These are phyloP conservation scores for Plectosphaerella sp. DNA, from an alignment of 2,329 filamentous ascomycete species.

Conservation along the genomic window DNA sequence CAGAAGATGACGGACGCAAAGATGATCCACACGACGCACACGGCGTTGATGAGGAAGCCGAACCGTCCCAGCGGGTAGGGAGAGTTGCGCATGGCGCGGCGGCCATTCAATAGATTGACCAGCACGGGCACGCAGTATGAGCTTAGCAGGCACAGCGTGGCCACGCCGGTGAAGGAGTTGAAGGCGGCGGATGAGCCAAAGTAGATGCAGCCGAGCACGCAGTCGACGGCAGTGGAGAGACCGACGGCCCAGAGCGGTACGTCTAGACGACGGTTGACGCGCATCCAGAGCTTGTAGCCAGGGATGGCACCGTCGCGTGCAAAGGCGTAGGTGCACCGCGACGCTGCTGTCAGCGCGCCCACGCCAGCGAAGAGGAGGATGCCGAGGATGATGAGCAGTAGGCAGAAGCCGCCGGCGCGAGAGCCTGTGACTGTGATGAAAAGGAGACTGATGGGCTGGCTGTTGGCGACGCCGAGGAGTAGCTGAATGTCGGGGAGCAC, in stretches of 20 bases:
- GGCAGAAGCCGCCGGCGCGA: conserved; percentile 66
- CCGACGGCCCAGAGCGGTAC: conserved; percentile 68
- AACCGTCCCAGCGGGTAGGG: conserved; percentile 66
- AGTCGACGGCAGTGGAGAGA: conserved; percentile 65
- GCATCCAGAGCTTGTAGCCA: conserved; percentile 60
- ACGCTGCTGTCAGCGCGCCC: conserved; percentile 69
- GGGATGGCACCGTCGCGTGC: conserved; percentile 72
- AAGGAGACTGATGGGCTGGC: conserved; percentile 70
- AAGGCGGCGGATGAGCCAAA: conserved; percentile 75
- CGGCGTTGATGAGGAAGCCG: conserved; percentile 62
- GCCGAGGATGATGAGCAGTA: conserved; percentile 71
- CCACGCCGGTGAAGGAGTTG: conserved; percentile 75
- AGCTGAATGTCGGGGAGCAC: conserved; percentile 64
- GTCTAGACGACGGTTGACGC: conserved; percentile 60
- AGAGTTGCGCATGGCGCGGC: conserved; percentile 61
- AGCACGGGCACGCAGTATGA: conserved; percentile 75
- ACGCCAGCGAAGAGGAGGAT: conserved; percentile 75
- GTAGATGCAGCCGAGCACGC: conserved; percentile 71
- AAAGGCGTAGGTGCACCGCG: conserved; percentile 72
- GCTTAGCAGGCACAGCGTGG: conserved; percentile 71
- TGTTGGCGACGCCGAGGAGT: conserved; percentile 62
- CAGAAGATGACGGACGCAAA: conserved; percentile 72
- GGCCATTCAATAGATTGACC: conserved; percentile 62
- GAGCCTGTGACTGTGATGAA: conserved; percentile 75
- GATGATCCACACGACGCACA: conserved; percentile 66